Evolutionary conservation across 352 stramenopile species (phyloP).

Genomic region (Lagenidium giganteum): DNA sequence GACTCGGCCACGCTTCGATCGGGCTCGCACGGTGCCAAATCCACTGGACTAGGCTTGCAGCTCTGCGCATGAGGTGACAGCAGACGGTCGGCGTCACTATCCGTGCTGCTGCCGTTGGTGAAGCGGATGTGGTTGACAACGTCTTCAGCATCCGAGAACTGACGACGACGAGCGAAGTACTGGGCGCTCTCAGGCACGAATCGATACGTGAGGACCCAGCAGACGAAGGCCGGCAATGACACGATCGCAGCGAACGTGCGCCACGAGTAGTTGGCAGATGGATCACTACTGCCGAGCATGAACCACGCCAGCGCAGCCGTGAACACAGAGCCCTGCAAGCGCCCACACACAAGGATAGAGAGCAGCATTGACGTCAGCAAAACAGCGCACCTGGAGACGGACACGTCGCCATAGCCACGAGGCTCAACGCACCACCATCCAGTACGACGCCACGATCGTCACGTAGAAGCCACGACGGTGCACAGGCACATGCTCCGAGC

Average conservation of each 20-base stretch:
- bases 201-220: conserved; percentile 55
- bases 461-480: conserved; percentile 74
- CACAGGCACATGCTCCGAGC: conserved; percentile 81
- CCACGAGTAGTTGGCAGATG: conserved; percentile 47
- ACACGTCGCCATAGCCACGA: too few relatives aligned
- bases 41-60: not conserved
- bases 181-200: conserved; percentile 83
- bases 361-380: not conserved
- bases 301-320: conserved; percentile 78
- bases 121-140: conserved; percentile 55
- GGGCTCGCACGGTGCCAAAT: not conserved
- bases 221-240: conserved; percentile 61
- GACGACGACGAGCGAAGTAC: conserved; percentile 46
- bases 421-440: conserved; percentile 85
- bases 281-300: conserved; percentile 63
- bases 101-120: conserved; percentile 29
- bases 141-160: conserved; percentile 44
- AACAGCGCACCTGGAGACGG: too few relatives aligned
- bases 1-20: conserved; percentile 12
- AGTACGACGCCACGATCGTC: conserved; percentile 86
- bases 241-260: conserved; percentile 69
- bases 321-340: conserved; percentile 68
- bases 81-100: too few relatives aligned
- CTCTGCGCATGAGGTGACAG: conserved; percentile 21
- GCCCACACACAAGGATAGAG: not conserved